Conservation (phyloP, 306 rosid genomes). For the Chamaecrista fasciculata region DNA sequence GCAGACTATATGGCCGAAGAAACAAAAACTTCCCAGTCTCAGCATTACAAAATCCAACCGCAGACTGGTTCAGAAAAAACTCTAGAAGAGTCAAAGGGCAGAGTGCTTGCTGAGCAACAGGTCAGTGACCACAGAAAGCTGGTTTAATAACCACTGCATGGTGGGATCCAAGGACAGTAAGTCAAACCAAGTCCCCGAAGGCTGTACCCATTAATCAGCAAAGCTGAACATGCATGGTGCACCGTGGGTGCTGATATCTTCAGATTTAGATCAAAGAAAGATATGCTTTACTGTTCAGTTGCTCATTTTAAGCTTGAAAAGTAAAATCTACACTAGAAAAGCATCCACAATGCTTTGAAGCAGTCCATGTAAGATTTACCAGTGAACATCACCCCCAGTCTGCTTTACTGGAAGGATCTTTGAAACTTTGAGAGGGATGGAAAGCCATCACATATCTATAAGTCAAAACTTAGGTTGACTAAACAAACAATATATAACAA, state of each 20-base stretch:
- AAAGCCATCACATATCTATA: not conserved
- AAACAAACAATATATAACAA: not conserved
- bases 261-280: not conserved
- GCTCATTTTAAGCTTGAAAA: not conserved
- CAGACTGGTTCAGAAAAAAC: not conserved
- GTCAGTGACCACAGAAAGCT: not conserved
- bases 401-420: not conserved
- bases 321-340: not conserved
- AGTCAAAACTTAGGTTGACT: not conserved
- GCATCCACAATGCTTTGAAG: not conserved
- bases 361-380: not conserved
- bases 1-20: too few relatives aligned
- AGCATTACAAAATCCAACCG: not conserved
- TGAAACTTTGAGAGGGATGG: not conserved
- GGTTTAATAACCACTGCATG: not conserved
- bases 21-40: too few relatives aligned
- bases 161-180: not conserved
- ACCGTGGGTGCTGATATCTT: not conserved
- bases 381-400: not conserved
- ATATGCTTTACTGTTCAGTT: not conserved
- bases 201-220: not conserved
- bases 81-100: not conserved
- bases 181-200: not conserved
- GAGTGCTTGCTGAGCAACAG: not conserved
- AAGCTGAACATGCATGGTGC: not conserved